These are phyloP conservation scores for Hanseniaspora pseudoguilliermondii DNA, from an alignment of 805 yeast species.

Conservation along the genomic window DNA sequence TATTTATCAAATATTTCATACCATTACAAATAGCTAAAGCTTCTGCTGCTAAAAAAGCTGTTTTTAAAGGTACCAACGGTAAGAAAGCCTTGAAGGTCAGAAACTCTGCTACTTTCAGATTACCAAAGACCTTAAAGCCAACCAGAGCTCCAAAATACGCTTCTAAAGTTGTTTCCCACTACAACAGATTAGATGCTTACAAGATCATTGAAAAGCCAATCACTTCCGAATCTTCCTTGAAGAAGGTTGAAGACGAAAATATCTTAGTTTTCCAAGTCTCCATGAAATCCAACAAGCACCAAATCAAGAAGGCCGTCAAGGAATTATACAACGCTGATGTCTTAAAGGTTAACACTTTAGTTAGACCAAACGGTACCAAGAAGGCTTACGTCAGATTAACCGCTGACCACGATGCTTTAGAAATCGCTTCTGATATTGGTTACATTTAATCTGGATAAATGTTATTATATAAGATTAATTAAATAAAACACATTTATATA, in stretches of 20 bases:
- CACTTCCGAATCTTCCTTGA: constrained; percentile 97
- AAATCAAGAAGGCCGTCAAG: constrained; percentile 96
- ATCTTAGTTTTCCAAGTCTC: constrained; percentile 97
- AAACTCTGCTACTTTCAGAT: constrained; percentile 88
- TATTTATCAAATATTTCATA: not conserved
- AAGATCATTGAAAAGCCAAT: constrained; percentile 87
- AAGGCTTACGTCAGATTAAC: constrained; percentile 98
- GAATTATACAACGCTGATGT: constrained; percentile 96
- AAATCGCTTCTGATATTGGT: constrained; percentile 99
- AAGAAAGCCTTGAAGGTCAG: constrained; percentile 86
- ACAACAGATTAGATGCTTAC: constrained; percentile 92
- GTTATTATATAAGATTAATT: not conserved
- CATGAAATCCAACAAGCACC: constrained; percentile 94
- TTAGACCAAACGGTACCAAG: constrained; percentile 99
- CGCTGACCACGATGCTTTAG: constrained; percentile 98
- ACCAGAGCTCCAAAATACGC: constrained; percentile 93
- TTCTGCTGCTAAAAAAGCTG: constrained; percentile 96
- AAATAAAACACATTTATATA: not conserved
- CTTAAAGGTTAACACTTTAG: constrained; percentile 84
- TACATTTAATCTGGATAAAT: constrained; percentile 55
- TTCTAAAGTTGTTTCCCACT: constrained; percentile 92
- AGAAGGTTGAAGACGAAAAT: constrained; percentile 99
- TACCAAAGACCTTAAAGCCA: constrained; percentile 92
- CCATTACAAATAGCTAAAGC: constrained; percentile 47
- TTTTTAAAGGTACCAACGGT: constrained; percentile 90